phyloP scores from a whole-genome alignment of 129 eudicot genomes.

The Saposhnikovia divaricata region DNA sequence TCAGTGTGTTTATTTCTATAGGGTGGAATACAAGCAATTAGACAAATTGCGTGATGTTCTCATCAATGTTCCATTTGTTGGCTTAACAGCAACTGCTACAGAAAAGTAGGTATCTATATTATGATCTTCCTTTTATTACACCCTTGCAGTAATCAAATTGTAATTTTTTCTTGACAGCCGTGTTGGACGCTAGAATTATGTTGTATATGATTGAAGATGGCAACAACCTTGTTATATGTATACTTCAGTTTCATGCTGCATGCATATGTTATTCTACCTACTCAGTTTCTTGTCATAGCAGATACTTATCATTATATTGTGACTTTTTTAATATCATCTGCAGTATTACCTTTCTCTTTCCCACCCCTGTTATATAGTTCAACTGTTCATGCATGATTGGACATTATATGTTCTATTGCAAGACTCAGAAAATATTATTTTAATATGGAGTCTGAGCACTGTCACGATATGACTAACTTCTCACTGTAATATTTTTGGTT shows the following conservation, averaged over 20 bases:
- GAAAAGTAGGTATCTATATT: conserved; percentile 48
- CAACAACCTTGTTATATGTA: neutral
- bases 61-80: conserved; percentile 68
- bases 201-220: neutral
- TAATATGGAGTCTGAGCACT: neutral
- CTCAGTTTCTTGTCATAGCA: neutral
- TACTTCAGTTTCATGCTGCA: neutral
- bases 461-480: neutral
- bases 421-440: too few relatives aligned
- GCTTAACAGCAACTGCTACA: conserved; percentile 93
- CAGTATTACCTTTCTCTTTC: neutral
- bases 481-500: neutral
- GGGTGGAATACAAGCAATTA: conserved; percentile 83
- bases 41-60: conserved; percentile 68
- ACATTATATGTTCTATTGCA: neutral
- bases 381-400: neutral
- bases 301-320: neutral
- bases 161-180: neutral
- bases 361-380: neutral
- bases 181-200: neutral
- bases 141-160: neutral
- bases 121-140: neutral
- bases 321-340: neutral
- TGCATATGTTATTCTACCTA: neutral
- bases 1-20: conserved; percentile 23